Base-by-base conservation (phyloP, 495 filamentous ascomycete genomes). In the Neurospora cerealis region DNA sequence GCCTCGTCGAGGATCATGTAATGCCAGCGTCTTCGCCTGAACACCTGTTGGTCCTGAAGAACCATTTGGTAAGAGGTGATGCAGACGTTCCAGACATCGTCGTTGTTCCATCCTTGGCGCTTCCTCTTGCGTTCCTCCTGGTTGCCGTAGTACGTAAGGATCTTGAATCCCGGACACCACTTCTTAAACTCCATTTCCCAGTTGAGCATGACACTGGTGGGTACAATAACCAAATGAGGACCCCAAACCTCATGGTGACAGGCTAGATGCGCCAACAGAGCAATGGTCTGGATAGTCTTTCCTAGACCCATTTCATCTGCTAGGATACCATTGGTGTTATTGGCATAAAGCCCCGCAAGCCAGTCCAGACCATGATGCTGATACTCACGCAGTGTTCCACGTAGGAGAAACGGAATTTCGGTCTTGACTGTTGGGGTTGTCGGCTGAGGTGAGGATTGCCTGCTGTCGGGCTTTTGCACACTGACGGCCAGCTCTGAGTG, bases 121-220 rank as follows among this genome's bases (percentile, higher is more conserved):
- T 97, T 97, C 77, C 89, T 87, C 80, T 92, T 93, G 24, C 96
- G 91, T 84, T 98, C 95, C 74, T 98, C 96, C 77, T 92, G 90
- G 48, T 89, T 92, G 17, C 96, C 96, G 79, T 98, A 98, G 84
- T 99, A 99, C 3, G 94, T 95, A 75, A 98, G 89, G 74, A 98
- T 95, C 79, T 97, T 98, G 87, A 99, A 99, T 3, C 96, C 96
- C 15, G 96, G 96, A 70, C 93, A 94, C 91, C 94, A 99, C 81
- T 98, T 98, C 79, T 98, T 98, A 87, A 99, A 99, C 81, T 99
- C 96, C 91, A 97, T 98, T 80, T 98, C 96, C 96, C 96, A 99
- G 80, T 99, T 99, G 71, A 99, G 89, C 87, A 99, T 97, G 38
- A 99, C 96, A 82, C 94, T 97, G 10, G 96, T 98, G 3, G 96